A percentile compares a stretch with the other conserved stretches of the same genome.
Evolutionary conservation across 306 rosid species (phyloP).

Genomic region (Cercis canadensis): DNA sequence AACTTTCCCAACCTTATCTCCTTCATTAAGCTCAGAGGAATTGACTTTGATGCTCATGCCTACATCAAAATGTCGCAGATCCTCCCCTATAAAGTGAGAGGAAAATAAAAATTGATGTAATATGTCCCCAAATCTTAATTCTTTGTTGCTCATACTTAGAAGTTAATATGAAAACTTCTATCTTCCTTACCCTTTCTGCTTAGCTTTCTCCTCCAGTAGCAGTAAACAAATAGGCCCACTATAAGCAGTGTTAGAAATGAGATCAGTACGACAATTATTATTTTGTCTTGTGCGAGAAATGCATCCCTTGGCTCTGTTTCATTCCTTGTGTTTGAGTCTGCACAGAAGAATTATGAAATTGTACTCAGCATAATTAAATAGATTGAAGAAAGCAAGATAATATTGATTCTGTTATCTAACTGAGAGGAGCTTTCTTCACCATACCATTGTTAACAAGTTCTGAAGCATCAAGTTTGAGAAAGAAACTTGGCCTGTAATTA

Average conservation of each 20-base stretch:
- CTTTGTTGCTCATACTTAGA: not conserved
- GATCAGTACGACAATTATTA: not conserved
- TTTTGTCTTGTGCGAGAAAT: not conserved
- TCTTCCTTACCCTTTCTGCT: slow-evolving; percentile 24
- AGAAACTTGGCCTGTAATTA: not conserved
- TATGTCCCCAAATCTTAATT: not conserved
- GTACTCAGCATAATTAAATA: not conserved
- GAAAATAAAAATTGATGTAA: not conserved
- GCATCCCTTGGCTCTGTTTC: not conserved
- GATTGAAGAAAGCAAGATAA: not conserved
- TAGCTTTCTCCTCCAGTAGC: slow-evolving; percentile 7
- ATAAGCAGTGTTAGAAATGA: not conserved
- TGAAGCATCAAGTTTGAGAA: too few relatives aligned
- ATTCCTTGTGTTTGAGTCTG: slow-evolving; percentile 5
- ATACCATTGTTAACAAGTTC: slow-evolving; percentile 16
- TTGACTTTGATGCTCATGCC: slow-evolving; percentile 31
- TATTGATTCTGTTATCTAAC: too few relatives aligned
- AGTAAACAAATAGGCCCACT: not conserved
- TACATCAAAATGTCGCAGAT: slow-evolving; percentile 40
- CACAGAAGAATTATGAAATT: slow-evolving; percentile 1
- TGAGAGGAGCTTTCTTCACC: not conserved
- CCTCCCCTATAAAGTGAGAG: slow-evolving; percentile 32
- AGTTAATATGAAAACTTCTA: not conserved
- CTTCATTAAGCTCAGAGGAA: not conserved
- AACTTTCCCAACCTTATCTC: not conserved